phyloP scores from a whole-genome alignment of 768 basidiomycete genomes.

The Atractiella rhizophila region DNA sequence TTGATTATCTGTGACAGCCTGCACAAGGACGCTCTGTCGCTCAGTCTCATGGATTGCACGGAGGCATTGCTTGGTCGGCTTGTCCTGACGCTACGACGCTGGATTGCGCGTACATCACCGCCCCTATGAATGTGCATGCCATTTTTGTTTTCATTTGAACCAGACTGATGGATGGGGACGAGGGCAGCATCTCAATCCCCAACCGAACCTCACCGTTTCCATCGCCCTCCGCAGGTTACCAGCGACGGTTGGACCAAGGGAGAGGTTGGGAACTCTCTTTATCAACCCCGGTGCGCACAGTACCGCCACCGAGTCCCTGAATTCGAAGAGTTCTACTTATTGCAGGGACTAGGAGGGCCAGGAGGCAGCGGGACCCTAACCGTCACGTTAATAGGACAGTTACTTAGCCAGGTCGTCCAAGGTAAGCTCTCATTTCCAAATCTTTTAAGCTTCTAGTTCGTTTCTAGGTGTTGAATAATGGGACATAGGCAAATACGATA shows the following conservation, averaged over 20 bases:
- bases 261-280: background rate
- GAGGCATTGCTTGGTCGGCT: no score
- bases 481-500: slow-evolving; percentile 11
- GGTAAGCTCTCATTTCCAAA: background rate
- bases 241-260: background rate
- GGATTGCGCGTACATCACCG: no score
- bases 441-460: background rate
- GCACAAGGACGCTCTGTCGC: no score
- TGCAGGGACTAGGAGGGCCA: background rate
- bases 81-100: no score
- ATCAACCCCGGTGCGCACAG: background rate
- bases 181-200: background rate
- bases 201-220: background rate
- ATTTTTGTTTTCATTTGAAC: no score
- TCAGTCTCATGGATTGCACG: no score
- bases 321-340: background rate
- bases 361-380: no score
- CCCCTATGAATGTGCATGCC: no score
- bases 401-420: background rate
- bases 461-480: no score
- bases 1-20: no score
- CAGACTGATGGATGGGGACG: no score
- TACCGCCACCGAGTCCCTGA: background rate
- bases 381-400: no score
- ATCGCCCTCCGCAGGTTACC: background rate